phyloP scores from a whole-genome alignment of 2,329 filamentous ascomycete species.

The Epichloe hybrida region DNA sequence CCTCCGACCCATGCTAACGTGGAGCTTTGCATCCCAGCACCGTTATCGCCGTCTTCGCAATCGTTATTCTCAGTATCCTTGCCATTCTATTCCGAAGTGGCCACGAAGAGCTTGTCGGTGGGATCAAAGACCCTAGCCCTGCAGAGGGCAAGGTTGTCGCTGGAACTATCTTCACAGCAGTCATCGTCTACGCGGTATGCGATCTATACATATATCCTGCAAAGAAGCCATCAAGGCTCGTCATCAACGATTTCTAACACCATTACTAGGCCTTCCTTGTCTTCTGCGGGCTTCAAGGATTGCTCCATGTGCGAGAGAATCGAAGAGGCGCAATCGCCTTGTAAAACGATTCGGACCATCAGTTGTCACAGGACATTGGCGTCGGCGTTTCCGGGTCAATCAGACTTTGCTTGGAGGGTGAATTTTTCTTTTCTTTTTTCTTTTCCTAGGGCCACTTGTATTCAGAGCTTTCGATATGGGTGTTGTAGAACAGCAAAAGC shows the following conservation, averaged over 20 bases:
- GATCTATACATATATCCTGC: background rate
- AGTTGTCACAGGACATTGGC: background rate
- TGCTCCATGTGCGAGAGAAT: conserved; percentile 72
- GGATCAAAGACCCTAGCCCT: conserved; percentile 55
- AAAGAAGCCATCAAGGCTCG: too few relatives aligned
- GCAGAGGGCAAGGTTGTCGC: conserved; percentile 67
- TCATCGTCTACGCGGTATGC: conserved; percentile 79
- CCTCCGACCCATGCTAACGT: conserved; percentile 10
- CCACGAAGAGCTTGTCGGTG: conserved; percentile 75
- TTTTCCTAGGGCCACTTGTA: background rate
- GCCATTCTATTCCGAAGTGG: conserved; percentile 62
- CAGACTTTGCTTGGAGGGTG: background rate
- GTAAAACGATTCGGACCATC: conserved; percentile 16
- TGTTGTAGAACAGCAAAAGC: background rate
- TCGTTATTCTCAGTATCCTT: conserved; percentile 50
- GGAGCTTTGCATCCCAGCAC: conserved; percentile 39
- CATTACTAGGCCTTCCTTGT: conserved; percentile 64
- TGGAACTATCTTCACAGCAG: conserved; percentile 72
- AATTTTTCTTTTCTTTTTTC: background rate
- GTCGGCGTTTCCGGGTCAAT: conserved; percentile 4
- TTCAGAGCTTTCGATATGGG: background rate
- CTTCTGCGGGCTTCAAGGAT: conserved; percentile 82
- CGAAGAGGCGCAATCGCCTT: conserved; percentile 74
- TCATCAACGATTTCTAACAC: background rate
- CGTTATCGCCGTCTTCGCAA: conserved; percentile 52